Evolutionary conservation across 1,284 basidiomycete genomes (phyloP), one percentile per base, ranked within the genome.

Genomic region (Stygiomarasmius scandens): DNA sequence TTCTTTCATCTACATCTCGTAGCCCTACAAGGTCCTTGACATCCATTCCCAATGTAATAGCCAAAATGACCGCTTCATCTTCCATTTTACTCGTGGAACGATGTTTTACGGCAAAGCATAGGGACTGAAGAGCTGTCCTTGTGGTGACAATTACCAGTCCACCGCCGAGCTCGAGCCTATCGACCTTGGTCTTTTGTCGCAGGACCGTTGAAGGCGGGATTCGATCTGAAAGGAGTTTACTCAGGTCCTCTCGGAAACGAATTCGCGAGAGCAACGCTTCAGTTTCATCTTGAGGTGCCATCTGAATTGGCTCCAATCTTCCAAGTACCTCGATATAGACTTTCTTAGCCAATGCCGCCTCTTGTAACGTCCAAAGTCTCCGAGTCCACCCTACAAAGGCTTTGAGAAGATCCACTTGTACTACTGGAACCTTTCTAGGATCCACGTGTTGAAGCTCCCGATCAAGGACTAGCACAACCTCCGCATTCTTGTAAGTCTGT

Each of bases 321-420:
- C 29, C 12, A 12, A 32, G 6, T 12, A 12, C 12, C 29, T 32
- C 29, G 29, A 47, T 23, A 23, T 47, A 47, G 5, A 47, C 22
- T 23, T 25, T 22, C 6, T 23, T 5, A 14, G 46, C 46, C n/a
- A 47, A 25, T 14, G 46, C 46, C 22, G n/a, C 46, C 14, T 47
- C 46, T 25, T 47, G 46, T 2, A 47, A 20, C 3, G 46, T 47
- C 46, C 46, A 47, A 2, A 47, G 22, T 14, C 46, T 22, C 14
- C 46, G 46, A 6, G 46, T 47, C 46, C 46, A 47, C 14, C 46
- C 46, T 14, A 47, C 14, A 47, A 47, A 47, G 14, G 46, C 46
- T n/a, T 22, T 47, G 14, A 47, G 22, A 5, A 47, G 5, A 20
- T 47, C 46, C 46, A 23, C 16, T 20, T 47, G 22, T 6, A 47